Evolutionary conservation across 257 asterid genomes (phyloP).

Genomic region (Nicotiana obtusifolia): DNA sequence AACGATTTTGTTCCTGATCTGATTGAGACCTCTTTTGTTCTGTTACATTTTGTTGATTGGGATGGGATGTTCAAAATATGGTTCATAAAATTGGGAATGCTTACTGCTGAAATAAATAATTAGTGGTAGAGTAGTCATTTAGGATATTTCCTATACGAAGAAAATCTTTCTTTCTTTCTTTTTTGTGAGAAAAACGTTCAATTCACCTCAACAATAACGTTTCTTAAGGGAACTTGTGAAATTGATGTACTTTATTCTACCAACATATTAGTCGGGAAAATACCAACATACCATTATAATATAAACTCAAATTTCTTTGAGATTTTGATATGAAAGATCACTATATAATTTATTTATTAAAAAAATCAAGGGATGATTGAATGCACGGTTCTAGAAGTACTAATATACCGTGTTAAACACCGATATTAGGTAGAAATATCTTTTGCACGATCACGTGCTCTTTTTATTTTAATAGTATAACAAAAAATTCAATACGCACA

Average conservation of each 20-base stretch:
- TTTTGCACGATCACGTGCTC: slow-evolving; percentile 53
- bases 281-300: not conserved
- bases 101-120: not conserved
- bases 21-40: not conserved
- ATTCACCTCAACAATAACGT: slow-evolving; percentile 33
- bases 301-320: not conserved
- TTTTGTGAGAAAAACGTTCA: slow-evolving; percentile 6
- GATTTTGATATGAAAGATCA: not conserved
- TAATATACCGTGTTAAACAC: not conserved
- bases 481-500: not conserved
- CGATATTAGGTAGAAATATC: slow-evolving; percentile 27
- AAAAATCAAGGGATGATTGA: not conserved
- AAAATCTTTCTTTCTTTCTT: not conserved
- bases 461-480: slow-evolving; percentile 16
- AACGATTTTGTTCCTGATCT: not conserved
- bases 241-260: not conserved
- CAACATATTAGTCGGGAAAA: not conserved
- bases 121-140: not conserved
- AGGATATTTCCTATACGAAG: not conserved
- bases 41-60: not conserved
- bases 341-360: not conserved
- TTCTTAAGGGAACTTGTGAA: not conserved
- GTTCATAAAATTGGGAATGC: not conserved
- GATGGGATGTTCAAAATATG: not conserved
- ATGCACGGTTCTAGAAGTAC: not conserved